Evolutionary conservation across 306 rosid genomes (phyloP), one percentile per base, ranked within the genome.

Genomic region (Carpinus viminea): DNA sequence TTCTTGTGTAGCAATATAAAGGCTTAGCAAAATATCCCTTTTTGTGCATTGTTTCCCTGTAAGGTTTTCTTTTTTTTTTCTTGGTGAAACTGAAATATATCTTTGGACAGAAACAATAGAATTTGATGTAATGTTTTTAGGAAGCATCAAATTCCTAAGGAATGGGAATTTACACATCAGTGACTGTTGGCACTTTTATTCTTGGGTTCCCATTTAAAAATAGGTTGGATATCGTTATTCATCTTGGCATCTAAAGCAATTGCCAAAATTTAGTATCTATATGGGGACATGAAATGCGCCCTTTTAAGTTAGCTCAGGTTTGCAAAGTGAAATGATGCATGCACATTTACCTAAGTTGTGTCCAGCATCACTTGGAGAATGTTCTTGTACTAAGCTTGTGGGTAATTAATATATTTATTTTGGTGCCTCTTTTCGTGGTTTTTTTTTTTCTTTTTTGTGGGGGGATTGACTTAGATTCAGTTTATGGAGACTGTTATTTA

Each of bases 1-100:
- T 11, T 70, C 26, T n/a, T 41, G 48, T 18, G 72, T 43, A 68
- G 72, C 51, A 68, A 9, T 68, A 28, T 26, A 68, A 68, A 68
- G 12, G 54, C 78, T 54, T 24, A 57, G 38, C 12, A 71, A 48
- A 16, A 26, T n/a, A 18, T 68, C 3, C 0, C 0, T 18, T 50
- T 46, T 48, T 71, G 8, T 28, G 43, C 57, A 50, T 7, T 48
- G 51, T 43, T 50, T 48, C 15, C 59, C 41, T 70, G 12, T 13
- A 43, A 1, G 34, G 2, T 3, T 36, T 5, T 50, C 43, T 38
- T 66, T 66, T n/a, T 59, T 43, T 20, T 38, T 36, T 17, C 74
- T 28, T 21, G 38, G 7, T 26, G 50, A 21, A 21, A 48, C 3
- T 48, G 38, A 16, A 31, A 71, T 71, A 50, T 16, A 1, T 15